Evolutionary conservation across 1,284 basidiomycete species (phyloP), one percentile per base, ranked within the genome.

Genomic region (Ceratobasidium sp.): DNA sequence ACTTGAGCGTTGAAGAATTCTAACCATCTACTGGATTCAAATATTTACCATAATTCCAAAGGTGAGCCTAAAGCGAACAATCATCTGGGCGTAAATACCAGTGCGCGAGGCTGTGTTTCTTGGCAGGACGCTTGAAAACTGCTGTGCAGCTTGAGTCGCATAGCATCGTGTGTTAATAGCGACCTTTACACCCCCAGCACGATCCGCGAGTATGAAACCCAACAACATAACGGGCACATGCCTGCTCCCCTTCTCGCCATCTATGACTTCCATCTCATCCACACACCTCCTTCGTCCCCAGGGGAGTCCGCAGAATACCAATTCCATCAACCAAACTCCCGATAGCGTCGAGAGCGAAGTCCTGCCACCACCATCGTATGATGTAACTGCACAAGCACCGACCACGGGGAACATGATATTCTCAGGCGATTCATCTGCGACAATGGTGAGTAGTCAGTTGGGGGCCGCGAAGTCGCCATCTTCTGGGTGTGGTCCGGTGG

Each of bases 361-460:
- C 11, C 47, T 69, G 24, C 66, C 66, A 1, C 66, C 66, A 29
- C 66, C 66, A 17, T 69, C 66, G 3, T 69, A 69, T 57, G 66
- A 69, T 44, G 66, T 69, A 2, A 54, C 27, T 2, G 27, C 66
- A 7, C 41, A 53, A 17, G 57, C 66, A 2, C 66, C 66, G 24
- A 69, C 53, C 33, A 54, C 66, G 8, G 54, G 31, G 19, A 69
- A 69, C 31, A 36, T 69, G 66, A 69, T 36, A 15, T 69, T 69
- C 66, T 54, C 66, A n/a, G 56, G 53, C 33, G 54, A 44, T n/a
- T 69, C 66, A n/a, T 54, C 45, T n/a, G 57, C 56, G 36, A 69
- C 66, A 14, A 69, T 54, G 14, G 27, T 69, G 36, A 69, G 66
- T 31, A 69, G 66, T n/a, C 36, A 41, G 22, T n/a, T 53, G 31